phyloP scores from a whole-genome alignment of 768 basidiomycete species.

The Mycena epipterygia region DNA sequence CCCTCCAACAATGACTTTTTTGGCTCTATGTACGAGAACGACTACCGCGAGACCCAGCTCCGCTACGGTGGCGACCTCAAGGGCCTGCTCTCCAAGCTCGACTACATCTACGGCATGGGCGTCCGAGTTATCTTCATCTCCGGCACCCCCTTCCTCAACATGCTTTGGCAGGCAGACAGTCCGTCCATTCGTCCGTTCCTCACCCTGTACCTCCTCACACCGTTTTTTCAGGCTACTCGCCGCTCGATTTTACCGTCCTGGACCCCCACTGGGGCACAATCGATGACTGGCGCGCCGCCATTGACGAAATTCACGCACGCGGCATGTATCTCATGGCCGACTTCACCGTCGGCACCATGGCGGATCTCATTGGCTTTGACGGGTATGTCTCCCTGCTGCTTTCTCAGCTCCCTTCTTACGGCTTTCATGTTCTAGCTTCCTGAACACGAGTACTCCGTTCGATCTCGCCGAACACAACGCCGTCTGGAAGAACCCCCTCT shows the following conservation, averaged over 20 bases:
- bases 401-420: slow-evolving; percentile 7
- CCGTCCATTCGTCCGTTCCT: slow-evolving; percentile 47
- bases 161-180: slow-evolving; percentile 99
- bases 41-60: slow-evolving; percentile 90
- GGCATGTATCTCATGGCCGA: slow-evolving; percentile 95
- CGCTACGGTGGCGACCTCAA: slow-evolving; percentile 92
- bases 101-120: slow-evolving; percentile 94
- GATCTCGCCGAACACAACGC: slow-evolving; percentile 77
- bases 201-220: slow-evolving; percentile 19
- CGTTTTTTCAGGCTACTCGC: slow-evolving; percentile 82
- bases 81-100: slow-evolving; percentile 80
- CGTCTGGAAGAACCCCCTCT: slow-evolving; percentile 80
- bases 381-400: slow-evolving; percentile 65
- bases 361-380: slow-evolving; percentile 87
- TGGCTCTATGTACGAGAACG: slow-evolving; percentile 81
- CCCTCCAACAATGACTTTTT: slow-evolving; percentile 95
- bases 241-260: slow-evolving; percentile 89
- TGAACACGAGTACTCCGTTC: slow-evolving; percentile 89
- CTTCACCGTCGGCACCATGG: slow-evolving; percentile 95
- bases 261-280: slow-evolving; percentile 95
- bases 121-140: slow-evolving; percentile 89
- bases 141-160: slow-evolving; percentile 93
- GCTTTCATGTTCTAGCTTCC: slow-evolving; percentile 60
- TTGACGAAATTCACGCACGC: slow-evolving; percentile 82
- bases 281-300: slow-evolving; percentile 80